Percentiles rank a stretch among this genome's conserved stretches.
phyloP scores from a whole-genome alignment of 2,329 filamentous ascomycete genomes.

The Fusarium nurragi region DNA sequence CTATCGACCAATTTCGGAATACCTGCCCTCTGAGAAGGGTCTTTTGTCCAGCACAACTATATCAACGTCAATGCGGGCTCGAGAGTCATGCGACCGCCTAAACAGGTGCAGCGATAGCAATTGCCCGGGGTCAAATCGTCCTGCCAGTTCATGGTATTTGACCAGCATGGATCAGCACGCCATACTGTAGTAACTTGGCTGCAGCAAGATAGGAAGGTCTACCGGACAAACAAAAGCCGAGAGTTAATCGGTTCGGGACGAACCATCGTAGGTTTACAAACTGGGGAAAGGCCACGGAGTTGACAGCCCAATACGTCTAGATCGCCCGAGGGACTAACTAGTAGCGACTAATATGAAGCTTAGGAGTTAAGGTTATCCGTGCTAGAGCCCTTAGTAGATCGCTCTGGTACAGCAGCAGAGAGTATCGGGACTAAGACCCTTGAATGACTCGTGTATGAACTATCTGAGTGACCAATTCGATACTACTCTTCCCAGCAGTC shows the following conservation, averaged over 20 bases:
- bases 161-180: not conserved
- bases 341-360: not conserved
- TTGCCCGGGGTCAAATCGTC: not conserved
- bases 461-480: too few relatives aligned
- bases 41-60: slow-evolving; percentile 18
- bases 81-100: slow-evolving; percentile 1
- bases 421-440: not conserved
- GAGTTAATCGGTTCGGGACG: slow-evolving; percentile 25
- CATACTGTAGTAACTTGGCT: not conserved
- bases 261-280: slow-evolving; percentile 3
- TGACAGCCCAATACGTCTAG: not conserved
- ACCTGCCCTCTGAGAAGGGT: not conserved
- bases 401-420: not conserved
- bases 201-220: slow-evolving; percentile 30
- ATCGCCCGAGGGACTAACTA: not conserved
- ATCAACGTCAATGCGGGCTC: not conserved
- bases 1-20: slow-evolving; percentile 4
- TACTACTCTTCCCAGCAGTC: not conserved
- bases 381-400: not conserved
- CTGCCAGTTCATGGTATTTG: not conserved
- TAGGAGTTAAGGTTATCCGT: slow-evolving; percentile 18
- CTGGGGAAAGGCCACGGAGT: slow-evolving; percentile 7
- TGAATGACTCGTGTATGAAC: not conserved
- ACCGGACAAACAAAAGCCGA: slow-evolving; percentile 1
- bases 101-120: not conserved